Evolutionary conservation across 352 stramenopile species (phyloP), one percentile per base, ranked within the genome.

Genomic region (Peronospora belbahrii): DNA sequence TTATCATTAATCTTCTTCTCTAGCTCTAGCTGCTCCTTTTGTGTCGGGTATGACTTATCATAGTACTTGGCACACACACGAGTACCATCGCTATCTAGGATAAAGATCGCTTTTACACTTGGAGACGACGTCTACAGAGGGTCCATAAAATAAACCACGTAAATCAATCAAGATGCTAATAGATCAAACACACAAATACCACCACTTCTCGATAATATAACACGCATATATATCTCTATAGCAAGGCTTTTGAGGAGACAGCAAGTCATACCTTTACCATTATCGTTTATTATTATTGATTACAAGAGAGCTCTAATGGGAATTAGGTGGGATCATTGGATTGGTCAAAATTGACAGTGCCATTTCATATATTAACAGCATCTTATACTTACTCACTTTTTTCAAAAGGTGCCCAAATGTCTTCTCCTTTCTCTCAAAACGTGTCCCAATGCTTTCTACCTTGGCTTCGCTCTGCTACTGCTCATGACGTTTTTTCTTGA

Each of bases 51-150:
- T 56, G 77, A 84, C 62, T 88, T 87, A 62, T 94, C 83, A 46
- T 95, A 96, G 72, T 95, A 95, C 74, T 96, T 96, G 62, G 85
- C 83, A 42, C 84, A 91, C 52, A 96, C 71, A 46, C 85, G 83
- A 47, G 83, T 91, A 46, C 85, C 85, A 42, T 96, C 85, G 48
- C 67, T 89, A 63, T 90, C 83, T 45, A 94, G 53, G 23, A 94
- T 67, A 56, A 92, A 92, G 54, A 94, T 92, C 48, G 80, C 83
- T 65, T 91, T 92, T 37, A 94, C 81, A 44, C 72, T 82, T 19
- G 83, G 83, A 61, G 76, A 83, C 27, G 70, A 52, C 42, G 59
- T 63, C 80, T 91, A 38, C 14, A 33, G 17, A 37, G 42, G 34
- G 34, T 36, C 37, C 49, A 64, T 14, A n/a, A n/a, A n/a, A n/a